Base-by-base conservation (phyloP, 768 basidiomycete genomes). In the Tylopilus plumbeoviolaceoides region DNA sequence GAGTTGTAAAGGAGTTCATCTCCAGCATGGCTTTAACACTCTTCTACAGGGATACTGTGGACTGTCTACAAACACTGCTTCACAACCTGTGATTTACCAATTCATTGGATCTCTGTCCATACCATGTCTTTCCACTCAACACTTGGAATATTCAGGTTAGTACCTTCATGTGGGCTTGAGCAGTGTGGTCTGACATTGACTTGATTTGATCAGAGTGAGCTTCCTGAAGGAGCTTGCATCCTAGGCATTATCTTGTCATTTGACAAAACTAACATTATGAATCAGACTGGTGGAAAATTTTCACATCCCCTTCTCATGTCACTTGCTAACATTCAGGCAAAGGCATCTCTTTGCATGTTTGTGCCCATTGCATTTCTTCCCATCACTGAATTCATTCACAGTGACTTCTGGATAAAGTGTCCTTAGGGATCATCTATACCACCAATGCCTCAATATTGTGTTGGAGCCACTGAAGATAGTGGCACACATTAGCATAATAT, bases 91-190 rank as follows among this genome's bases (percentile, higher is more conserved):
- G 58, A 17, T 44, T 54, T 33, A 49, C 65, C 2, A 12, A 57
- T n/a, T 7, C 9, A 15, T 8, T 43, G 14, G 25, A 43, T 12
- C 56, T 63, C 17, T 50, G 35, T 12, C 67, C 60, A 7, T 50
- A 48, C 3, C 45, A 48, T 12, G 14, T 57, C 0, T 70, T 53
- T 27, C n/a, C n/a, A n/a, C n/a, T n/a, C 6, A 17, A 21, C 18
- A 61, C 67, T 20, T 70, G 69, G 69, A 18, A 57, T 7, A 51
- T 63, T 9, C 66, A 68, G 61, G 66, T 62, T 41, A 21, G 51
- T 47, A 43, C 8, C 1, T 21, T 18, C 7, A 10, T 10, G 10
- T 17, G n/a, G n/a, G n/a, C n/a, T n/a, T n/a, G n/a, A n/a, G n/a
- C n/a, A n/a, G n/a, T n/a, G n/a, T n/a, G n/a, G n/a, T n/a, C n/a